Evolutionary conservation across 2,329 filamentous ascomycete species (phyloP), one percentile per base, ranked within the genome.

Genomic region (Leptographium lundbergii): DNA sequence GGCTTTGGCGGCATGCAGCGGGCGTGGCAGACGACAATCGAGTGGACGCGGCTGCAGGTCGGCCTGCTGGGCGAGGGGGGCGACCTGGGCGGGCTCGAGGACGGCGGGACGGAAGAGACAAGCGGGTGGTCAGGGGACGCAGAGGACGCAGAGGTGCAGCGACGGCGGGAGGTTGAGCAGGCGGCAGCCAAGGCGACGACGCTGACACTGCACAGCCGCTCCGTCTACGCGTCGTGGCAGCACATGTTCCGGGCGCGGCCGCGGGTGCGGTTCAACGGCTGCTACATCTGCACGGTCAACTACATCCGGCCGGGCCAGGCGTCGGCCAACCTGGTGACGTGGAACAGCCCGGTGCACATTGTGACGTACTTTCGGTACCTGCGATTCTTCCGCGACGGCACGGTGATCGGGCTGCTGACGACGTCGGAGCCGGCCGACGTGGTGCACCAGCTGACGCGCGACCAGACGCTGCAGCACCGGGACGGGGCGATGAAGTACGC

Each of bases 281-380:
- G 90, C 72, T 99, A 99, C 74, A 97, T 99, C 71, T 89, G 85
- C 71, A 97, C 92, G 0, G 91, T 96, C 61, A 97, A 97, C 74
- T 99, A 99, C 73, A 84, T 89, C 56, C 88, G 94, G 27, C 77
- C 89, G 0, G 94, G 94, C 36, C 87, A 87, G 61, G 79, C 85
- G 13, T 85, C 84, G 3, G 79, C 81, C 24, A 86, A 85, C 63
- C 85, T 84, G 58, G 74, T 87, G 22, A 86, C 88, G 1, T 96
- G 91, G 89, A 76, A 77, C 66, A 86, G 81, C 27, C 91, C 91
- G 10, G 87, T 97, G 42, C 91, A 95, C 69, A 95, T 97, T 60
- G 91, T 99, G 55, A 99, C 94, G 0, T 99, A 97, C 74, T 99
- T 95, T 74, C 89, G 94, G 60, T 99, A 97, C 73, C 81, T 99